Evolutionary conservation across 305 asterid species (phyloP), one percentile per base, ranked within the genome.

Genomic region (Caryopteris hybrid): DNA sequence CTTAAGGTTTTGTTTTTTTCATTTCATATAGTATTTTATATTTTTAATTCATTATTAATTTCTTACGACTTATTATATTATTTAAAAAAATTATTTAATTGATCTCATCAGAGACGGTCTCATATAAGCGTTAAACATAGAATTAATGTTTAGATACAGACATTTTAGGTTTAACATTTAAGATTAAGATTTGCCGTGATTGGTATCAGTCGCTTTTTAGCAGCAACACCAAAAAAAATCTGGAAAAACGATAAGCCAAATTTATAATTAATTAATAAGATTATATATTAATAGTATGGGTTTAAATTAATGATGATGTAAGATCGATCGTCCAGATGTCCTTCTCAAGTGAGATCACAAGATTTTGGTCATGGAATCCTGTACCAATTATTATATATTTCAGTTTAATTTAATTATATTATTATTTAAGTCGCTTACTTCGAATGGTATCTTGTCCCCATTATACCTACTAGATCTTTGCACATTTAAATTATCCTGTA

Each of bases 281-380:
- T n/a, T n/a, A n/a, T n/a, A n/a, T n/a, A n/a, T n/a, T n/a, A n/a
- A n/a, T n/a, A n/a, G n/a, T n/a, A n/a, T n/a, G n/a, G n/a, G n/a
- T n/a, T n/a, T n/a, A n/a, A n/a, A n/a, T n/a, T n/a, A n/a, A n/a
- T n/a, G n/a, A n/a, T n/a, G n/a, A 67, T 42, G 45, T 34, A 56
- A 58, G 4, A 23, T 66, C 50, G 61, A 60, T 71, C 66, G 39
- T 68, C 79, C 77, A 81, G 69, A 51, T 70, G 79, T 81, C 79
- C 48, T 61, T 33, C 74, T 46, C 77, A 51, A 36, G 71, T 70
- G 72, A 66, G 41, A 42, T 69, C 72, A 63, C 64, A 8, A 34
- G 45, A 55, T 69, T 54, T 54, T 13, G 61, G 56, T 61, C 65
- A 61, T 6, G 3, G 8, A 39, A 38, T 58, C 52, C 27, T 53